Evolutionary conservation across 1,284 basidiomycete genomes (phyloP), one percentile per base, ranked within the genome.

Genomic region (Boletus mariae): DNA sequence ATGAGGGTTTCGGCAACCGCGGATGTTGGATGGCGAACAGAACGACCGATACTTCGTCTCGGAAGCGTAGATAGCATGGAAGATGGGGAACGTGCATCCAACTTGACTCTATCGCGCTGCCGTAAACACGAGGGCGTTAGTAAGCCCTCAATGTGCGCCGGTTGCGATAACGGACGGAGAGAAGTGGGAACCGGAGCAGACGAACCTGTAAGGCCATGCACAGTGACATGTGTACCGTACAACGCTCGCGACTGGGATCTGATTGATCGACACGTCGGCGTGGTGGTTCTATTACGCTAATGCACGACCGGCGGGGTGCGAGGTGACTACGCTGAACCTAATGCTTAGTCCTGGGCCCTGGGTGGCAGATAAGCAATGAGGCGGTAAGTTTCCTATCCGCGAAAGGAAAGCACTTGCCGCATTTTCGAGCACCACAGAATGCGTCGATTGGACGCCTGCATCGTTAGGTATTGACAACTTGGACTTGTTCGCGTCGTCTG

Each of bases 131-230:
- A 28, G 9, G 6, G n/a, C 1, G 4, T 9, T 15, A 44, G 20
- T 20, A 20, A 29, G 43, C 13, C 43, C 15, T 37, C 23, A 46
- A 43, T 25, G 37, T 28, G 29, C 20, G 20, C 37, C 34, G 34
- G 34, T 43, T 43, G 54, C 28, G 62, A 66, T 58, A 53, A 53
- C 47, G 28, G 31, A 35, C 37, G n/a, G 42, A 17, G 35, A 35
- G n/a, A 20, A 41, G 29, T 37, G 40, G 35, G 29, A 12, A 37
- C 35, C n/a, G 35, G 8, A 37, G 47, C 2, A 45, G 20, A 40
- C 12, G 20, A 42, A 20, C 10, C 28, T 20, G 47, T 20, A 42
- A 23, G 15, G 47, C 13, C 12, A n/a, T 37, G 37, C 28, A 48
- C n/a, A n/a, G n/a, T 25, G 13, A 15, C 5, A 28, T 23, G 41